These are phyloP conservation scores for Sporothrix brunneoviolacea DNA, from an alignment of 2,329 filamentous ascomycete species.

Conservation along the genomic window DNA sequence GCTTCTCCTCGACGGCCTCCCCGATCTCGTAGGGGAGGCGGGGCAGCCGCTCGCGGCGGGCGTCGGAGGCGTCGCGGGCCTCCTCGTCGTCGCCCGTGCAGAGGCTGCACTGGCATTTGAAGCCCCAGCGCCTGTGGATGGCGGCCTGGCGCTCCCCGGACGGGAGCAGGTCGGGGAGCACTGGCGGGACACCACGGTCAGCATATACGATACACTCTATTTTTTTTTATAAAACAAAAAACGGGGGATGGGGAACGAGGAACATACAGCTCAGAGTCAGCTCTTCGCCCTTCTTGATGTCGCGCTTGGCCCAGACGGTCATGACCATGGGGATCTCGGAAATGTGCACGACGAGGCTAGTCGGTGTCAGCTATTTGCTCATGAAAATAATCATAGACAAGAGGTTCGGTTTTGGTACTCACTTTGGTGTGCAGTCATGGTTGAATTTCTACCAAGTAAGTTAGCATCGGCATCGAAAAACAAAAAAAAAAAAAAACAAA, in stretches of 20 bases:
- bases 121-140: constrained; percentile 22
- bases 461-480: not conserved
- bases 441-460: constrained; percentile 20
- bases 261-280: constrained; percentile 26
- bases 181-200: no score
- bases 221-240: not conserved
- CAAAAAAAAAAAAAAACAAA: not conserved
- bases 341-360: constrained; percentile 21
- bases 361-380: not conserved
- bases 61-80: constrained; percentile 20
- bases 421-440: constrained; percentile 24
- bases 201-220: no score
- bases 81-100: constrained; percentile 15
- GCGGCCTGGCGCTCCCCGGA: constrained; percentile 17
- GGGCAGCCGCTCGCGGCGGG: constrained; percentile 16
- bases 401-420: not conserved
- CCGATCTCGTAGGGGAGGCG: not conserved
- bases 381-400: no score
- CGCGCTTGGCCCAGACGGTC: constrained; percentile 19
- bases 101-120: constrained; percentile 24
- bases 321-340: constrained; percentile 20
- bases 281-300: constrained; percentile 24
- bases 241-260: no score
- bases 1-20: not conserved
- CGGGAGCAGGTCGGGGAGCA: constrained; percentile 19